Evolutionary conservation across 169 alveolate genomes (phyloP).

Genomic region (Plasmodium inui): DNA sequence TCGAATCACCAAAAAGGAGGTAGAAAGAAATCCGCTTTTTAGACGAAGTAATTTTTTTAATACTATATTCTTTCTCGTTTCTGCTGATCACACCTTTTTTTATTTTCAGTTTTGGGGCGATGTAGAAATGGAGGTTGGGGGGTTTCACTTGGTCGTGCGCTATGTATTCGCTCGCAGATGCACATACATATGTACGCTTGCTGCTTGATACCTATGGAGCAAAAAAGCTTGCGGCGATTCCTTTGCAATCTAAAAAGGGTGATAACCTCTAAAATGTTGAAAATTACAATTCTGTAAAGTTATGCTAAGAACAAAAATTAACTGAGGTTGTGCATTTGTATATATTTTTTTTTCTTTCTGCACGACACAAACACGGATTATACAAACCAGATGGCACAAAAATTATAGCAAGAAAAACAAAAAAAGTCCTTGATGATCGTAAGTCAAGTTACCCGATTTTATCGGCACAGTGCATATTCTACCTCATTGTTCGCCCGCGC

Average conservation of each 20-base stretch:
- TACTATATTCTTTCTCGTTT: background rate
- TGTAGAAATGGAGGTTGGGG: background rate
- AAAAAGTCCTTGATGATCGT: background rate
- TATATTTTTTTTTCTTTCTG: background rate
- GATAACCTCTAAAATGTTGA: background rate
- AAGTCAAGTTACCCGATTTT: background rate
- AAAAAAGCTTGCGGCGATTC: background rate
- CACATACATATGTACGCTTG: background rate
- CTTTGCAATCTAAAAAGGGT: background rate
- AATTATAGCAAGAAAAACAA: background rate
- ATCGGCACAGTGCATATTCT: background rate
- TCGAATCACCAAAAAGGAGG: background rate
- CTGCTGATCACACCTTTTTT: background rate
- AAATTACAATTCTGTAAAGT: background rate
- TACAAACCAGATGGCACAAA: background rate
- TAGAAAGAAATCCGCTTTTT: background rate
- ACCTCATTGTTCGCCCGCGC: background rate
- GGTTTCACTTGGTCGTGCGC: background rate
- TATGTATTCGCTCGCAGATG: background rate
- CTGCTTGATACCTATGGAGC: background rate
- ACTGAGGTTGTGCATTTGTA: background rate
- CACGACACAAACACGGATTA: background rate
- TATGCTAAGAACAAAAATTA: background rate
- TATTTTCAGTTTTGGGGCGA: background rate
- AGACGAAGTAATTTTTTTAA: background rate